These are phyloP conservation scores for Emmonsia crescens DNA, from an alignment of 2,329 filamentous ascomycete genomes.

Conservation along the genomic window DNA sequence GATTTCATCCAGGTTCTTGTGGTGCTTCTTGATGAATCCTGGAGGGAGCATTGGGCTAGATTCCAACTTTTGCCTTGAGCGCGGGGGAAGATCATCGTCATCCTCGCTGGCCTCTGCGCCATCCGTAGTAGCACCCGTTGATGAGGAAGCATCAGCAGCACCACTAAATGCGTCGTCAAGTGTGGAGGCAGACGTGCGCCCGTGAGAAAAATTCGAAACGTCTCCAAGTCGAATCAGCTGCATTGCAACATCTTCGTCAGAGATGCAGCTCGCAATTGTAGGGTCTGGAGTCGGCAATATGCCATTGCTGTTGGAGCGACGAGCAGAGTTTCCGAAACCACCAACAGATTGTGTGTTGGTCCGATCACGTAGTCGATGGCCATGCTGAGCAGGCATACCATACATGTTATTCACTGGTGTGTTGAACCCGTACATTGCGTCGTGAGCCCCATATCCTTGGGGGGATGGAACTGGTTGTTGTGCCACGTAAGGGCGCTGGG, in stretches of 20 bases:
- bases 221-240: conserved; percentile 94
- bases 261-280: conserved; percentile 94
- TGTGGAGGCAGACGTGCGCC: conserved; percentile 84
- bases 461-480: conserved; percentile 72
- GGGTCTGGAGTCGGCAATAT: conserved; percentile 88
- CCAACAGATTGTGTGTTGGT: conserved; percentile 42
- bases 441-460: conserved; percentile 57
- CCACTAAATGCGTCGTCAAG: conserved; percentile 90
- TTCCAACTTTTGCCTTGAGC: conserved; percentile 33
- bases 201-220: conserved; percentile 85
- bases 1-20: conserved; percentile 42
- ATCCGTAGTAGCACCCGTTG: conserved; percentile 74
- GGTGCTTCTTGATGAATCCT: conserved; percentile 34
- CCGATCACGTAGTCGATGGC: conserved; percentile 56
- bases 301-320: conserved; percentile 36
- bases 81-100: conserved; percentile 44
- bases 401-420: conserved; percentile 39
- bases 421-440: conserved; percentile 28
- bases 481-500: conserved; percentile 70
- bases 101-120: conserved; percentile 52
- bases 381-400: conserved; percentile 51
- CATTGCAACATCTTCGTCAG: conserved; percentile 93
- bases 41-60: conserved; percentile 36
- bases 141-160: conserved; percentile 72
- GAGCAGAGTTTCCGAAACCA: conserved; percentile 31